Evolutionary conservation across 805 yeast species (phyloP), one percentile per base, ranked within the genome.

Genomic region (Metschnikowia proteae): DNA sequence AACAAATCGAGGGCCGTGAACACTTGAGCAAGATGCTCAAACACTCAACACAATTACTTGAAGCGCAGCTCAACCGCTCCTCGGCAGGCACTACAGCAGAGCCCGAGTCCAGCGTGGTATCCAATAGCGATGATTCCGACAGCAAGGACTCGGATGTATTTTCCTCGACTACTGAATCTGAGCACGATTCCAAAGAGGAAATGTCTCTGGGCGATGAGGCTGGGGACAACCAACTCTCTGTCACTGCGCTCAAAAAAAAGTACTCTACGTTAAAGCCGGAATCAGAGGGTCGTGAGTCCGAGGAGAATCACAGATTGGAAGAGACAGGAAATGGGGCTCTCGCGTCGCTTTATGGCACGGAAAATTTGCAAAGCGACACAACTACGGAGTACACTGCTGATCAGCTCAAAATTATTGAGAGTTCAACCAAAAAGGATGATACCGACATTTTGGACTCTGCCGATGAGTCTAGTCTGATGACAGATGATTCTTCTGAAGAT

Each of bases 1-100:
- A 89, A 61, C 80, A 87, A 46, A 79, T 80, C 7, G 82, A 85
- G 60, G 96, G 97, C 34, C 86, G 90, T 61, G 87, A 88, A 59
- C 96, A 91, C 62, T 73, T 92, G 48, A 82, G 88, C 48, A 85
- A 88, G 61, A 91, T 92, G 76, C 71, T 92, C 49, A 96, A 91
- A 60, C 94, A 91, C 60, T 88, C 97, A 25, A 88, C 97, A 0
- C 91, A 88, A 61, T 76, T 92, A 32, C 73, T 92, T 28, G 97
- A 90, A 52, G 95, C 96, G 0, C 96, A 92, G 55, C 65, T 86
- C 48, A 81, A 79, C 29, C 54, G 61, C 30, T 59, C 70, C 11
- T 55, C 64, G 6, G 49, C 62, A 32, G 68, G 61, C 33, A 53
- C 51, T 10, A 64, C 71, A 6, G 38, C 32, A 11, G 70, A 65